Evolutionary conservation across 768 basidiomycete species (phyloP).

Genomic region (Arthromyces matolae): DNA sequence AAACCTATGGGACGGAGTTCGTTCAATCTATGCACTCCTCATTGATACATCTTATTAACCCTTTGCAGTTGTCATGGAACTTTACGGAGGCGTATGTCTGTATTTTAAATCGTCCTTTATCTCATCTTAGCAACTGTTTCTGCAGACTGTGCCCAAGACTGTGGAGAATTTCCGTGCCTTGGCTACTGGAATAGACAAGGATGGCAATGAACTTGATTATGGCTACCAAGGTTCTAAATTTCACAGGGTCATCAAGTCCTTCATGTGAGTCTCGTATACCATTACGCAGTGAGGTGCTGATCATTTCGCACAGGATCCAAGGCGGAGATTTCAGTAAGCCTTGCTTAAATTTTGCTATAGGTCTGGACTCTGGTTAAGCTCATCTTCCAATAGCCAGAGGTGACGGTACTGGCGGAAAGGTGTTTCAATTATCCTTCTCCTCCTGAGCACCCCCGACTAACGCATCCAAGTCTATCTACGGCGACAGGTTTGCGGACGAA

Average conservation of each 20-base stretch:
- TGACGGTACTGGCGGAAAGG: conserved; percentile 91
- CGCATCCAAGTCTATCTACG: conserved; percentile 78
- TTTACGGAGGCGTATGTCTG: conserved; percentile 77
- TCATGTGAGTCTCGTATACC: conserved; percentile 59
- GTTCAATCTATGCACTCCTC: conserved; percentile 17
- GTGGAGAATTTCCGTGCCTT: conserved; percentile 97
- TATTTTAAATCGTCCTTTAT: neutral
- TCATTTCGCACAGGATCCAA: conserved; percentile 65
- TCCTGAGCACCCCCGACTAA: neutral
- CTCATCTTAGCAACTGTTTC: neutral
- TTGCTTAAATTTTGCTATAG: neutral
- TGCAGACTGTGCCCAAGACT: conserved; percentile 90
- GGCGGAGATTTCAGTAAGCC: conserved; percentile 97
- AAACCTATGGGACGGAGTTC: conserved; percentile 77
- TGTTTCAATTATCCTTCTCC: conserved; percentile 23
- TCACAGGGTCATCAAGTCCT: conserved; percentile 93
- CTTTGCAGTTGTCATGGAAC: conserved; percentile 70
- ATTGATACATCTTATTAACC: conserved; percentile 9
- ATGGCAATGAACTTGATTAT: conserved; percentile 73
- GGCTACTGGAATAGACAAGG: conserved; percentile 76
- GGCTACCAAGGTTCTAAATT: conserved; percentile 96
- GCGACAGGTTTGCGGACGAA: conserved; percentile 88
- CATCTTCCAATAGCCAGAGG: conserved; percentile 53
- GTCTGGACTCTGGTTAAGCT: conserved; percentile 11
- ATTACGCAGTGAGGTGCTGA: neutral